These are phyloP conservation scores for Neocatenulostroma microsporum DNA, from an alignment of 2,329 filamentous ascomycete species.

Conservation along the genomic window DNA sequence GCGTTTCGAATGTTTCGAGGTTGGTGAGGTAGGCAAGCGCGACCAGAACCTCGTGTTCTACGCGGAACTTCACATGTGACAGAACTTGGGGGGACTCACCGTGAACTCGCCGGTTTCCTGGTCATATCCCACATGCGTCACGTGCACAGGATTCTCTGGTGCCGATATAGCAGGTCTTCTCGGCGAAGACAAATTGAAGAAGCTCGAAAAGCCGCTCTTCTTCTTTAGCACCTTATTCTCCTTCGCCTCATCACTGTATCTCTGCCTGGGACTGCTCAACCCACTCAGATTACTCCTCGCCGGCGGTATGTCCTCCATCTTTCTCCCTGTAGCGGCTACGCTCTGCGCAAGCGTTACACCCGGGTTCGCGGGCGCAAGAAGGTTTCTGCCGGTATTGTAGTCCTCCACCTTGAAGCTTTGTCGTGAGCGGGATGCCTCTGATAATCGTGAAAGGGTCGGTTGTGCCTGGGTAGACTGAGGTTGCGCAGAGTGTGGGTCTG, in stretches of 20 bases:
- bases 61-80: slow-evolving; percentile 4
- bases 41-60: too few species aligned
- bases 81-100: slow-evolving; percentile 47
- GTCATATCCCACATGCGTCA: slow-evolving; percentile 96
- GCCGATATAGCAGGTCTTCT: slow-evolving; percentile 93
- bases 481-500: slow-evolving; percentile 14
- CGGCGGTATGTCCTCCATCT: slow-evolving; percentile 43
- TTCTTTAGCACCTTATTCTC: slow-evolving; percentile 59
- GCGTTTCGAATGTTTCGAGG: too few species aligned
- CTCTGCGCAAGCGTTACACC: slow-evolving; percentile 35
- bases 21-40: too few species aligned
- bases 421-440: slow-evolving; percentile 2
- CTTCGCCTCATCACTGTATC: slow-evolving; percentile 71
- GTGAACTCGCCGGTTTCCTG: slow-evolving; percentile 95
- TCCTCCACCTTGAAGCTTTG: background rate
- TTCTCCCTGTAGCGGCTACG: slow-evolving; percentile 36
- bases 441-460: too few species aligned
- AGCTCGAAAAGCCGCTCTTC: slow-evolving; percentile 81
- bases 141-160: slow-evolving; percentile 93
- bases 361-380: slow-evolving; percentile 17
- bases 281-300: slow-evolving; percentile 32
- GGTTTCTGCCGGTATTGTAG: too few species aligned
- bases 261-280: slow-evolving; percentile 52
- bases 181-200: slow-evolving; percentile 76
- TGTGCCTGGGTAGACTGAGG: slow-evolving; percentile 4